A percentile compares a stretch with the other conserved stretches of the same genome.
Conservation (phyloP, 176 grass and related monocot genomes). For the Zea mays region DNA sequence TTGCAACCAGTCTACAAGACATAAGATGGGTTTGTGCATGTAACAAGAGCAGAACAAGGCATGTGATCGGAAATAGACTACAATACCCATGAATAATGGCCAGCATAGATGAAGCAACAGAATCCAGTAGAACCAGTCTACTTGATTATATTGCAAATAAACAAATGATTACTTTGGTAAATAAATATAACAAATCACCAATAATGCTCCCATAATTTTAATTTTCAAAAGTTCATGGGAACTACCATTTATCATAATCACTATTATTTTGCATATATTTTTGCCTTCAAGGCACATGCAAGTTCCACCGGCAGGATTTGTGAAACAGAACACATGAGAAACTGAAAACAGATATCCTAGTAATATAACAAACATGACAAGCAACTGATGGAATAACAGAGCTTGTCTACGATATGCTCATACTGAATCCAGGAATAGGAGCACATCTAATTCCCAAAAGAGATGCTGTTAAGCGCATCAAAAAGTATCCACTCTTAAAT, state of each 20-base stretch:
- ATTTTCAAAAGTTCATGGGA: neutral
- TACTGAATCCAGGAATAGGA: neutral
- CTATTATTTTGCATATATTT: neutral
- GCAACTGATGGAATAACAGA: neutral
- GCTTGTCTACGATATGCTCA: neutral
- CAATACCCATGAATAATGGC: neutral
- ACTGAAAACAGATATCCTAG: constrained; percentile 13
- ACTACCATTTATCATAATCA: neutral
- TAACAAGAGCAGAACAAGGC: neutral
- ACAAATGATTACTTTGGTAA: neutral
- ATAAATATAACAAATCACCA: neutral
- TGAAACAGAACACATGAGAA: neutral
- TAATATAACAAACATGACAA: constrained; percentile 6
- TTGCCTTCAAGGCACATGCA: neutral
- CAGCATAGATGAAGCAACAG: neutral
- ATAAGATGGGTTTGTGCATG: neutral
- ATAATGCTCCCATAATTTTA: neutral
- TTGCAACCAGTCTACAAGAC: neutral
- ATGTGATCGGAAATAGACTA: neutral
- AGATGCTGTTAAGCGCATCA: neutral
- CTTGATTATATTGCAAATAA: constrained; percentile 5
- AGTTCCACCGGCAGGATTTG: neutral
- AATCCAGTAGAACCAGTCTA: neutral
- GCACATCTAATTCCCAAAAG: neutral
- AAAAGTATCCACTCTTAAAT: constrained; percentile 19